These are phyloP conservation scores for Saccharata proteae DNA, from an alignment of 2,329 filamentous ascomycete genomes.

Conservation along the genomic window DNA sequence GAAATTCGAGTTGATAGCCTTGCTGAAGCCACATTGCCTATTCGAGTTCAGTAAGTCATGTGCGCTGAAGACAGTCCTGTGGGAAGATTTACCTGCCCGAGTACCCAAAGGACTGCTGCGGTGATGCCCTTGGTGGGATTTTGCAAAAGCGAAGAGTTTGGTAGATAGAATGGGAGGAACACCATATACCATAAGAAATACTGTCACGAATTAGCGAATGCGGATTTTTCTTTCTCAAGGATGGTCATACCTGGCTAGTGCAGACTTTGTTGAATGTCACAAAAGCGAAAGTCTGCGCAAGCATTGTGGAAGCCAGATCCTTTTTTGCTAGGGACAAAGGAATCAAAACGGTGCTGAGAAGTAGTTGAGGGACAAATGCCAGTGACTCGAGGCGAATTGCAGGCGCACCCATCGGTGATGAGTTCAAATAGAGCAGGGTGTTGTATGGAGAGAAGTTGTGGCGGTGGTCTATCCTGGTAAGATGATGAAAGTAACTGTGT, in stretches of 20 bases:
- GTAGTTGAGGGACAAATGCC: slow-evolving; percentile 79
- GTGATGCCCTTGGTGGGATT: slow-evolving; percentile 48
- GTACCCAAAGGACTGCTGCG: slow-evolving; percentile 61
- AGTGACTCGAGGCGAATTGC: slow-evolving; percentile 56
- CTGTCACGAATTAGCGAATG: slow-evolving; percentile 31
- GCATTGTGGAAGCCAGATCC: slow-evolving; percentile 71
- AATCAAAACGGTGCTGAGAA: slow-evolving; percentile 66
- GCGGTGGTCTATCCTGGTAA: slow-evolving; percentile 85
- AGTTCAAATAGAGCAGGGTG: slow-evolving; percentile 75
- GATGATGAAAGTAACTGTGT: slow-evolving; percentile 87
- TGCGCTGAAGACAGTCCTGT: neutral
- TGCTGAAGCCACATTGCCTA: slow-evolving; percentile 37
- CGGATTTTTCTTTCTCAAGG: too few relatives aligned
- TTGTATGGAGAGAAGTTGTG: slow-evolving; percentile 99
- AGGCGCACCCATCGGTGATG: slow-evolving; percentile 37
- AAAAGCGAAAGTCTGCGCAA: slow-evolving; percentile 93
- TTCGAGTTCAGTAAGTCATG: slow-evolving; percentile 5
- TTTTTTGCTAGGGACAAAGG: slow-evolving; percentile 67
- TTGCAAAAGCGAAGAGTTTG: slow-evolving; percentile 58
- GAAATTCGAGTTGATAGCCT: slow-evolving; percentile 38
- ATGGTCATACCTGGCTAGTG: slow-evolving; percentile 69
- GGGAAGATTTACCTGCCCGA: slow-evolving; percentile 44
- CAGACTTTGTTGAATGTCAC: slow-evolving; percentile 98
- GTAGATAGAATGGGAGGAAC: slow-evolving; percentile 83
- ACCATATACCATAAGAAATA: slow-evolving; percentile 99